Conservation (phyloP, 768 basidiomycete species). For the Lepiota brunneoincarnata region DNA sequence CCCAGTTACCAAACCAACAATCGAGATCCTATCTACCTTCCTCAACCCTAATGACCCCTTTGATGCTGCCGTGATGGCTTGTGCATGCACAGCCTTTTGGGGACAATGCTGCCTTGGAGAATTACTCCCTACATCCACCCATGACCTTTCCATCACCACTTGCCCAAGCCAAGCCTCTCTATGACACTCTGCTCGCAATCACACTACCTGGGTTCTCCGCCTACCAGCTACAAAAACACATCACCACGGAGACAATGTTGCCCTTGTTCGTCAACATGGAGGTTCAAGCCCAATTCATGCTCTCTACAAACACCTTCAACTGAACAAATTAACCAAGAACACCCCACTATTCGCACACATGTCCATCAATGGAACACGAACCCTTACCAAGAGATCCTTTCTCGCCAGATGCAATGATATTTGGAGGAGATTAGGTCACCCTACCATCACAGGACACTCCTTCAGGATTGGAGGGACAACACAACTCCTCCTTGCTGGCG, state of each 20-base stretch:
- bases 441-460: slow-evolving; percentile 18
- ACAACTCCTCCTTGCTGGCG: slow-evolving; percentile 22
- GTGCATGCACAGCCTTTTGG: slow-evolving; percentile 32
- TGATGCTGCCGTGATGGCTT: slow-evolving; percentile 30
- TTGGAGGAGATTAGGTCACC: slow-evolving; percentile 10
- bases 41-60: slow-evolving; percentile 19
- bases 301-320: slow-evolving; percentile 19
- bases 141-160: slow-evolving; percentile 11
- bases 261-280: slow-evolving; percentile 19
- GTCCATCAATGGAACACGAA: background rate
- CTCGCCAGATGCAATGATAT: slow-evolving; percentile 8
- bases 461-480: slow-evolving; percentile 27
- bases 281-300: slow-evolving; percentile 18
- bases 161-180: background rate
- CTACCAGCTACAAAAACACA: slow-evolving; percentile 38
- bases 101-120: slow-evolving; percentile 29
- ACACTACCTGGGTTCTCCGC: slow-evolving; percentile 14
- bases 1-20: background rate
- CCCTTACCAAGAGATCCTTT: too few relatives aligned
- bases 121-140: slow-evolving; percentile 13
- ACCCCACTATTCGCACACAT: slow-evolving; percentile 14
- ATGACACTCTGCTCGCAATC: slow-evolving; percentile 15
- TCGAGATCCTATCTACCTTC: background rate
- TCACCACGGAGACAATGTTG: slow-evolving; percentile 19
- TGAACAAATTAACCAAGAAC: slow-evolving; percentile 17